Base-by-base conservation (phyloP, 2,329 filamentous ascomycete genomes). In the Leptographium flavum region DNA sequence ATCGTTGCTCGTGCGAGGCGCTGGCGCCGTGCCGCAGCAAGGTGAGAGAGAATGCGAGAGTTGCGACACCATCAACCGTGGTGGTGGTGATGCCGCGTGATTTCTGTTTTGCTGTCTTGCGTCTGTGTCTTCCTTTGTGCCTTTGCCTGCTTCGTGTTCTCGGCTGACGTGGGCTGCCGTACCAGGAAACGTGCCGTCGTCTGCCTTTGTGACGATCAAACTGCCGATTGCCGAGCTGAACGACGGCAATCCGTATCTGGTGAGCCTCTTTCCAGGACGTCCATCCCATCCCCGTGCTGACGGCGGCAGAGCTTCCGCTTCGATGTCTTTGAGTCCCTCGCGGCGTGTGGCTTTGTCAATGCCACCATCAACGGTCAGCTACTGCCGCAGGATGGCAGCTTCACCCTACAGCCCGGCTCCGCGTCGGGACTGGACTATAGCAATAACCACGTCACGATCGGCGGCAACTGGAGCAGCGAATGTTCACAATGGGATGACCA, bases 341-440 rank as follows among this genome's bases (percentile, higher is more conserved):
- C 62, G n/a, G 59, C 64, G 23, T 74, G 71, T 52, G 69, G 65
- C 3, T 60, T 59, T 53, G 65, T 63, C 50, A 69, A 68, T 50
- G 58, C 73, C 47, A 66, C 63, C 17, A 54, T 75, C 47, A 67
- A 72, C 54, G 67, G 64, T 47, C 62, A 68, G 47, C 33, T 55
- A 5, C 58, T 74, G 5, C 50, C 57, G 15, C 64, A 66, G 47
- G 59, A 62, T 37, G 69, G 69, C 41, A 19, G 28, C 62, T 60
- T 27, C 69, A 68, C 19, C 59, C 19, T 74, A 45, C 56, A 57
- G 14, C 58, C 64, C 36, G 57, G 63, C 27, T 52, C 62, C 25
- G 63, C 62, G 45, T 13, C 23, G 28, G 25, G 10, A 6, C 17
- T n/a, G 6, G 30, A 27, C 19, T 13, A 37, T 33, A 31, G 19